Conservation (phyloP, 2,329 filamentous ascomycete genomes). For the Sphaerulina populicola region DNA sequence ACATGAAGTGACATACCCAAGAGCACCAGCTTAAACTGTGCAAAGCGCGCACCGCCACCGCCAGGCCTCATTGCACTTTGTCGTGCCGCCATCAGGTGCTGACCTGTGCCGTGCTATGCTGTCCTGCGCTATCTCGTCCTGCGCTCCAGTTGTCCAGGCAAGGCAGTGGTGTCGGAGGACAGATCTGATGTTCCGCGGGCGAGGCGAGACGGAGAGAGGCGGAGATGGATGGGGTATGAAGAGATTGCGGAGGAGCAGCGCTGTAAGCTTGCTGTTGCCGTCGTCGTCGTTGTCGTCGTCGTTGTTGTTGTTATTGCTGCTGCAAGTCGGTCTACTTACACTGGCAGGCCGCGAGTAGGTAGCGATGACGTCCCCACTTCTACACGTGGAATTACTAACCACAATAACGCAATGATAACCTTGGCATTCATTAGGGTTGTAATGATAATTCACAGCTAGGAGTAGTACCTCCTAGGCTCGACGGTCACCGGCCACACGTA, state of each 20-base stretch:
- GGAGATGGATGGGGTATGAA: background rate
- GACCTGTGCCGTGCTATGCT: background rate
- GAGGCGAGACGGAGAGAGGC: background rate
- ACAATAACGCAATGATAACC: too few relatives aligned
- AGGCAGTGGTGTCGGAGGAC: too few relatives aligned
- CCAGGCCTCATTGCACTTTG: constrained; percentile 54
- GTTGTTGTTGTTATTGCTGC: too few relatives aligned
- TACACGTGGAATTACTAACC: too few relatives aligned
- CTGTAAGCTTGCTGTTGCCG: background rate
- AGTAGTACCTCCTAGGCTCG: too few relatives aligned
- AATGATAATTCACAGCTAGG: too few relatives aligned
- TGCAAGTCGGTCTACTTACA: too few relatives aligned
- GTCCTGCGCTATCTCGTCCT: background rate
- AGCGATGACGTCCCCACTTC: too few relatives aligned
- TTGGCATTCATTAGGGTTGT: too few relatives aligned
- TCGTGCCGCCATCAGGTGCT: constrained; percentile 67
- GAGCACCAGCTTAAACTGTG: constrained; percentile 97
- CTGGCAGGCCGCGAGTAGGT: too few relatives aligned
- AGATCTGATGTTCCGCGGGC: too few relatives aligned
- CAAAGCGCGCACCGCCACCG: constrained; percentile 65
- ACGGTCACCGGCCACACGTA: too few relatives aligned
- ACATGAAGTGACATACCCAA: constrained; percentile 56
- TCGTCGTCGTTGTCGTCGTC: background rate
- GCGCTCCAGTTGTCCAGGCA: background rate
- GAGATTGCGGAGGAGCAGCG: background rate